Evolutionary conservation across 163 green algal species (phyloP).

Genomic region (Scenedesmus sp.): DNA sequence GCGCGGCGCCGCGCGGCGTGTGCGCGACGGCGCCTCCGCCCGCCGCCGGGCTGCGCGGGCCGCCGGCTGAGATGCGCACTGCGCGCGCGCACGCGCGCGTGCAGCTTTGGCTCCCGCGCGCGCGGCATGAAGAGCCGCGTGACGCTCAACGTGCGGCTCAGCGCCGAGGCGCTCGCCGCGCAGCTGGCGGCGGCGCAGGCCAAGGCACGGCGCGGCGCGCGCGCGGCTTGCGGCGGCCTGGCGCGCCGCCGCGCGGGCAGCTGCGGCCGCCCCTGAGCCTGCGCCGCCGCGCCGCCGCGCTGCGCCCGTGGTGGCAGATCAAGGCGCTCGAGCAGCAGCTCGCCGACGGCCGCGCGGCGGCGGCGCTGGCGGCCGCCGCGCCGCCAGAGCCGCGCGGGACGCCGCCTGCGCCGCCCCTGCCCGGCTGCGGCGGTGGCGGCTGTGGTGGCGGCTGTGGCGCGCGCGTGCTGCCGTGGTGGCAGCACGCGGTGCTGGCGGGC

Average conservation of each 20-base stretch:
- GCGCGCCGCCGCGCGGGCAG: neutral
- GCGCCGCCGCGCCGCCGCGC: neutral
- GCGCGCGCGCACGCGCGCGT: neutral
- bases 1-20: constrained; percentile 50
- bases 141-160: constrained; percentile 42
- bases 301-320: constrained; percentile 7
- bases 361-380: no score
- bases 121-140: constrained; percentile 41
- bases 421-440: neutral
- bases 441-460: neutral
- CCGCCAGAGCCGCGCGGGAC: no score
- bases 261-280: neutral
- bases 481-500: constrained; percentile 27
- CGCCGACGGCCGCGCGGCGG: no score
- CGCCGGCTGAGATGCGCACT: neutral
- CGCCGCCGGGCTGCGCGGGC: neutral
- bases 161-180: constrained; percentile 46
- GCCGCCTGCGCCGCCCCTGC: no score
- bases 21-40: no score
- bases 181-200: constrained; percentile 35
- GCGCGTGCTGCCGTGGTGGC: constrained; percentile 9
- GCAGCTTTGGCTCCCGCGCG: constrained; percentile 41
- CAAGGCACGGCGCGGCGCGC: neutral
- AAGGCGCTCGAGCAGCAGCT: constrained; percentile 25
- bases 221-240: neutral